These are phyloP conservation scores for Gonapodya sp. DNA, from an alignment of 192 early-diverging fungal genomes.

Conservation along the genomic window DNA sequence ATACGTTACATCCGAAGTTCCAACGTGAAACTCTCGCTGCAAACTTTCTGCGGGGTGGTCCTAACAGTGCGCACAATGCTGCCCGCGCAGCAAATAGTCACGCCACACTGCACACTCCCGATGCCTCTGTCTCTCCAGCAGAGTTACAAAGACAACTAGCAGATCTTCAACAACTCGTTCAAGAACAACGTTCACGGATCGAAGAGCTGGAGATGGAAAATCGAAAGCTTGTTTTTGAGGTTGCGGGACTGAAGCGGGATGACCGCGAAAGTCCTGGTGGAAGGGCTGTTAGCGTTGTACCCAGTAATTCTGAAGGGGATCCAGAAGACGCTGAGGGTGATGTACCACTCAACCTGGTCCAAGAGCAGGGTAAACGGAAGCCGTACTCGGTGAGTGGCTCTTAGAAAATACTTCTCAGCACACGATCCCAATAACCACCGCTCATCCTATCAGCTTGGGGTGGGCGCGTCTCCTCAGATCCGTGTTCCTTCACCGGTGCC, in stretches of 20 bases:
- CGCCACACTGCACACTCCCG: neutral
- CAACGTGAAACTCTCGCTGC: neutral
- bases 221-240: neutral
- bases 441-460: neutral
- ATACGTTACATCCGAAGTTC: neutral
- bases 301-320: neutral
- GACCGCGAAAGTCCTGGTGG: neutral
- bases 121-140: neutral
- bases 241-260: neutral
- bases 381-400: neutral
- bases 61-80: neutral
- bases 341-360: neutral
- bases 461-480: neutral
- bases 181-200: neutral
- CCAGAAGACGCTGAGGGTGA: neutral
- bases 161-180: neutral
- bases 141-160: neutral
- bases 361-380: neutral
- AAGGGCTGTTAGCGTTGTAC: neutral
- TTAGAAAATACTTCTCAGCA: neutral
- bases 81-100: neutral
- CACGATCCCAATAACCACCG: neutral
- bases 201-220: neutral
- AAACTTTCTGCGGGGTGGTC: neutral
- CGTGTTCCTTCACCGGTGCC: neutral